Base-by-base conservation (phyloP, 805 yeast species). In the Wickerhamomyces subpelliculosus region DNA sequence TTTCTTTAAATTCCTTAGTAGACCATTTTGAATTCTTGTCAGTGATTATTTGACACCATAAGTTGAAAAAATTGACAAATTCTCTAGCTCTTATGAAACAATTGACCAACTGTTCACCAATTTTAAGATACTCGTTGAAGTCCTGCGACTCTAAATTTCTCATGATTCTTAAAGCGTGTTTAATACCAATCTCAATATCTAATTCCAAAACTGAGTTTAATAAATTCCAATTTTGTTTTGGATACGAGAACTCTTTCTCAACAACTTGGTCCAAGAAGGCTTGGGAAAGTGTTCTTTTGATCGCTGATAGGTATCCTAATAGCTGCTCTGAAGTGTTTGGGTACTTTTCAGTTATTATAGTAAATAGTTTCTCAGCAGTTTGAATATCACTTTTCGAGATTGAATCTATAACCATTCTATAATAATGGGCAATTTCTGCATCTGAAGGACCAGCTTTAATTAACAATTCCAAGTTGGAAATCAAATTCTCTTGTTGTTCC, bases 1-100 rank as follows among this genome's bases (percentile, higher is more conserved):
- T 43, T 1, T 52, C 37, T 1, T 67, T 45, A 36, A 72, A 65
- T 5, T 49, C 53, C 4, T 36, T 30, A 10, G 60, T 23, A 13
- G 34, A 27, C 39, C 56, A 54, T 37, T 33, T 45, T 17, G 21
- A 13, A 24, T 22, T 8, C 13, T 23, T 37, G 40, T 41, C 21
- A 41, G 32, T 11, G 43, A n/a, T 3, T 45, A 41, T 13, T 22
- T 35, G 34, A 13, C 60, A 55, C 78, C 82, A 78, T 11, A 67
- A 45, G 8, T 61, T 54, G 35, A 75, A 61, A 45, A 81, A 81
- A 4, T 59, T 51, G 4, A 57, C 57, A 21, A 75, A 60, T 38
- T 80, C 86, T 64, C 89, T 73, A 4, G 79, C 78, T 46, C 65
- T 72, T 10, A 67, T 60, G 51, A 68, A 73, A 18, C 80, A 72